A percentile compares a stretch with the other conserved stretches of the same genome.
Conservation (phyloP, 352 stramenopile genomes). For the Blastocystis hominis region DNA sequence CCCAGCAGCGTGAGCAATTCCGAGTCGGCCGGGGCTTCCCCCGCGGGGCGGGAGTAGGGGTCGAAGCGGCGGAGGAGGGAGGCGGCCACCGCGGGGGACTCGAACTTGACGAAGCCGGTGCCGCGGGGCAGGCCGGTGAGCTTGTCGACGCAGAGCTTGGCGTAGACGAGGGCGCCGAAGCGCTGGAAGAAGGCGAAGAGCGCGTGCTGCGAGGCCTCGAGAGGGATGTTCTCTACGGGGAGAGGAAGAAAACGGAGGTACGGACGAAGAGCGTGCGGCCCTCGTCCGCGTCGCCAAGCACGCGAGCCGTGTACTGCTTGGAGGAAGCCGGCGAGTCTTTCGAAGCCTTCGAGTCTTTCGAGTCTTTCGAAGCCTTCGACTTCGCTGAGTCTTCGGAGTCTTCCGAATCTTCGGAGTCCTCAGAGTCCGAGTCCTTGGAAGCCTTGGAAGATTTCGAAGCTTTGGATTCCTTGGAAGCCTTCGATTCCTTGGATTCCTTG, state of each 20-base stretch:
- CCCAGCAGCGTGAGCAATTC: neutral
- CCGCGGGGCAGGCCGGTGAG: neutral
- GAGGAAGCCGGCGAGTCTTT: no score
- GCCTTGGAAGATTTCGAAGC: neutral
- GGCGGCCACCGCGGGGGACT: neutral
- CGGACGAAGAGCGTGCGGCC: slow-evolving; percentile 35
- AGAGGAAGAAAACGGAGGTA: neutral
- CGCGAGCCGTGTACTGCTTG: no score
- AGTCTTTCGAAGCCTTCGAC: no score
- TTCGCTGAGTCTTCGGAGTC: no score
- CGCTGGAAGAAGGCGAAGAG: slow-evolving; percentile 9
- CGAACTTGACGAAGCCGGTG: slow-evolving; percentile 43
- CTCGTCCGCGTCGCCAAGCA: neutral
- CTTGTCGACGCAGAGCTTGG: slow-evolving; percentile 26
- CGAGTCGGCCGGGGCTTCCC: neutral
- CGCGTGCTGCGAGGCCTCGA: slow-evolving; percentile 5
- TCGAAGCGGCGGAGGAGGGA: neutral
- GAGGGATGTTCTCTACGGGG: neutral
- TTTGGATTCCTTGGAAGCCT: neutral
- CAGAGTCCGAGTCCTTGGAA: neutral
- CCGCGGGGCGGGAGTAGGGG: neutral
- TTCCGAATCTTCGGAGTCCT: no score
- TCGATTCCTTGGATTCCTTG: neutral
- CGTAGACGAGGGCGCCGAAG: slow-evolving; percentile 12
- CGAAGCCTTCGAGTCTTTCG: no score